Base-by-base conservation (phyloP, 1,284 basidiomycete genomes). In the Wolfiporia cocos region DNA sequence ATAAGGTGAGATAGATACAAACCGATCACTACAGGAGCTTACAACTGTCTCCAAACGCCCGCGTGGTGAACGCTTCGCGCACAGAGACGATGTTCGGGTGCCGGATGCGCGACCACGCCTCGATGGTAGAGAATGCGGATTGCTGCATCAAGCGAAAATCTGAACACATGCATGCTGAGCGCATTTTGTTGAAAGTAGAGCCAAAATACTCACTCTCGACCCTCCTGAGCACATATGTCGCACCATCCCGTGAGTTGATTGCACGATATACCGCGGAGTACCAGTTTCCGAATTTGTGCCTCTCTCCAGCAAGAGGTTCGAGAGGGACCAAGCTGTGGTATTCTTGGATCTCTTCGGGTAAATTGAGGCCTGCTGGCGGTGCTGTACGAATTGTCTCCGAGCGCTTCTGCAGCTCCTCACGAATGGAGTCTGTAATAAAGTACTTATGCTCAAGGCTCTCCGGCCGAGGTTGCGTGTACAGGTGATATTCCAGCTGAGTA, bases 41-140 rank as follows among this genome's bases (percentile, higher is more conserved):
- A 94, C 92, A 97, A 53, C 83, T 86, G 60, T 98, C 96, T 46
- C 84, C 82, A 64, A 99, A 99, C 0, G 90, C 82, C 32, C 87
- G 78, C 0, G 94, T 96, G 0, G 96, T 98, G 67, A 99, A 99
- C 0, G 95, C 96, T 63, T 99, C 96, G 35, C 81, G 78, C 6
- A 98, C 71, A 15, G 79, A 69, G 20, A 96, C 81, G 49, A 99
- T 86, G 54, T 80, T 84, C 0, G 96, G 93, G 68, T 99, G 94
- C 15, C 74, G 76, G 46, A 98, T 73, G 39, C 78, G 74, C 2
- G 84, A 79, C 96, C 96, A 99, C 15, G 82, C 70, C 54, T 98
- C 94, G 22, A 98, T 86, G 3, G 81, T 67, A 5, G 69, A 69
- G 56, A 98, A 95, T 1, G 94, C 93, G 7, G 74, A 70, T 57